phyloP scores from a whole-genome alignment of 2,329 filamentous ascomycete species.

The Diaporthe aspalathi region DNA sequence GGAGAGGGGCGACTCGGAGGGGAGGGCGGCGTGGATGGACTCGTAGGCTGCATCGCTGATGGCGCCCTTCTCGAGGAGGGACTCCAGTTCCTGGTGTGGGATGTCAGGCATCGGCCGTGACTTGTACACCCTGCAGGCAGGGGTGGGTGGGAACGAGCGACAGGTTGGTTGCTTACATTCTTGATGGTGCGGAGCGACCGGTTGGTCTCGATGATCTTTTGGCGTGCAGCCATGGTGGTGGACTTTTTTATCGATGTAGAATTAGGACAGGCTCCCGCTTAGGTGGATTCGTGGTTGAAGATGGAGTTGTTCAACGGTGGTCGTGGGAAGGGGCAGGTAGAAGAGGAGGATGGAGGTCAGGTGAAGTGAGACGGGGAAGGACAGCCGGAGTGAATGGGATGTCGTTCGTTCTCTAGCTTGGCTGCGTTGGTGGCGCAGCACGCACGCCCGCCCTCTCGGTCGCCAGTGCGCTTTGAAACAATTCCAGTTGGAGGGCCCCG shows the following conservation, averaged over 20 bases:
- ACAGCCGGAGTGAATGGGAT: slow-evolving; percentile 11
- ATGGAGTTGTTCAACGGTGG: background rate
- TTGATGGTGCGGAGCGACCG: slow-evolving; percentile 89
- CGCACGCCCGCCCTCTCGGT: slow-evolving; percentile 1
- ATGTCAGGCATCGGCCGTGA: slow-evolving; percentile 39
- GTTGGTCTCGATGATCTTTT: slow-evolving; percentile 77
- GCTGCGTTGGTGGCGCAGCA: slow-evolving; percentile 25
- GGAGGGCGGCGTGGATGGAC: slow-evolving; percentile 79
- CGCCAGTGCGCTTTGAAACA: slow-evolving; percentile 23
- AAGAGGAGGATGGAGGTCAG: background rate
- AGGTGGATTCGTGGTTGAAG: background rate
- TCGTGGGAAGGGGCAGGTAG: background rate
- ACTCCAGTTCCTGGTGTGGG: slow-evolving; percentile 83
- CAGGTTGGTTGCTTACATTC: slow-evolving; percentile 68
- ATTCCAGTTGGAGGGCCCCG: slow-evolving; percentile 15
- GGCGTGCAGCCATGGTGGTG: slow-evolving; percentile 56
- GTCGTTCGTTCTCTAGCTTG: slow-evolving; percentile 20
- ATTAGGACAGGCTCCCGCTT: background rate
- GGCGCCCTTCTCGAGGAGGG: slow-evolving; percentile 83
- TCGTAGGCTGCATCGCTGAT: slow-evolving; percentile 82
- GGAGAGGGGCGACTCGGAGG: slow-evolving; percentile 73
- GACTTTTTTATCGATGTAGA: background rate
- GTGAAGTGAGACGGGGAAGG: background rate
- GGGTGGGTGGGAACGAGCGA: slow-evolving; percentile 43
- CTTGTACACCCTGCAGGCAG: background rate